A percentile compares a stretch with the other conserved stretches of the same genome.
Evolutionary conservation across 192 early-diverging fungal species (phyloP).

Genomic region (Podila epigama): DNA sequence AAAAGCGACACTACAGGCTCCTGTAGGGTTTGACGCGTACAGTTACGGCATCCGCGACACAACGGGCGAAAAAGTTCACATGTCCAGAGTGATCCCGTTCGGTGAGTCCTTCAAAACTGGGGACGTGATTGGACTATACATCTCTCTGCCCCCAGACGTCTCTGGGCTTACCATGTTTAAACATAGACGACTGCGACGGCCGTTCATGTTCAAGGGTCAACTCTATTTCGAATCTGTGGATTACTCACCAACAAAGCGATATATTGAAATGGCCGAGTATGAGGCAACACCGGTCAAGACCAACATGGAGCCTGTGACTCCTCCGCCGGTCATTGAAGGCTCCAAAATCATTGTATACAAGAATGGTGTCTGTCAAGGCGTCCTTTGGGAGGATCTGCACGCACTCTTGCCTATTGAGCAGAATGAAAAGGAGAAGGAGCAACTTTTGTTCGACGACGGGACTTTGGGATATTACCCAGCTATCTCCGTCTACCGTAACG

Average conservation of each 20-base stretch:
- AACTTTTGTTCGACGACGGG: conserved; percentile 64
- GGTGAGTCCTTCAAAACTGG: conserved; percentile 67
- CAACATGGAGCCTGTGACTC: conserved; percentile 17
- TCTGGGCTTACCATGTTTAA: conserved; percentile 49
- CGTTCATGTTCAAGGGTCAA: conserved; percentile 61
- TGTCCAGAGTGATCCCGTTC: conserved; percentile 55
- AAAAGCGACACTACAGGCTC: conserved; percentile 63
- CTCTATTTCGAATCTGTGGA: conserved; percentile 66
- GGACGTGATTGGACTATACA: conserved; percentile 71
- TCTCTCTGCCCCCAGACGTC: conserved; percentile 56
- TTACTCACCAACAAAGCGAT: conserved; percentile 54
- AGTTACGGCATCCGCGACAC: conserved; percentile 69
- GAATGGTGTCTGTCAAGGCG: conserved; percentile 66
- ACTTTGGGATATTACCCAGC: conserved; percentile 71
- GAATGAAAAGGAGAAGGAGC: conserved; percentile 50
- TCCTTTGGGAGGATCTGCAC: conserved; percentile 61
- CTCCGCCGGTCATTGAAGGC: conserved; percentile 52
- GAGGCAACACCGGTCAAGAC: conserved; percentile 54
- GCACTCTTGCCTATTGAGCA: conserved; percentile 54
- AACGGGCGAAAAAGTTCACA: conserved; percentile 67
- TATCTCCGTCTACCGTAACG: conserved; percentile 68
- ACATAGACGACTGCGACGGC: conserved; percentile 52
- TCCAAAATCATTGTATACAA: conserved; percentile 71
- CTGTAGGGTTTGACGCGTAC: conserved; percentile 72
- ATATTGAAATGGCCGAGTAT: conserved; percentile 56